Conservation (phyloP, 2,329 filamentous ascomycete species). For the Amesomyces nigricolor region DNA sequence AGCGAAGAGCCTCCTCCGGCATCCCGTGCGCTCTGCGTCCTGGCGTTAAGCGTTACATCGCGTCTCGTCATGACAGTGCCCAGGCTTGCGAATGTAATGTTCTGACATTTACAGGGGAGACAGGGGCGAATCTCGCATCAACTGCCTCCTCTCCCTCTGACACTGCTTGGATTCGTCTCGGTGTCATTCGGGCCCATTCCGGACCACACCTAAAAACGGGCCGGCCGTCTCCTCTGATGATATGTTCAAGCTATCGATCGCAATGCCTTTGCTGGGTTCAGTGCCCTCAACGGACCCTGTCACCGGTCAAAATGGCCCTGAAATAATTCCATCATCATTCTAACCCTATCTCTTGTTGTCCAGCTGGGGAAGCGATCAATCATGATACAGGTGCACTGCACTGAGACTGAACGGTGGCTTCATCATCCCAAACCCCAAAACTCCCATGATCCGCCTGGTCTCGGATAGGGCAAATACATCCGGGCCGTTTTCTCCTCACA, state of each 20-base stretch:
- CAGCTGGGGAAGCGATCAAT: too few species aligned
- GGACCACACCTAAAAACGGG: slow-evolving; percentile 4
- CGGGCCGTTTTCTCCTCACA: slow-evolving; percentile 14
- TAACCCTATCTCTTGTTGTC: too few species aligned
- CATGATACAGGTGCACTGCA: too few species aligned
- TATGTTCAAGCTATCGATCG: too few species aligned
- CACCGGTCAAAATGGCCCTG: too few species aligned
- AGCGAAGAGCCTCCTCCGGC: slow-evolving; percentile 19
- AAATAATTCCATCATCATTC: too few species aligned
- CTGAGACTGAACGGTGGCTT: too few species aligned
- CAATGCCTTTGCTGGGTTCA: too few species aligned
- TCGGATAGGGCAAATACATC: background rate
- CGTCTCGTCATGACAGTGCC: slow-evolving; percentile 25
- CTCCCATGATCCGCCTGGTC: too few species aligned
- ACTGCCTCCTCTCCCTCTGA: background rate
- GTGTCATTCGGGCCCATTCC: slow-evolving; percentile 5
- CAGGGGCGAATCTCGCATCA: background rate
- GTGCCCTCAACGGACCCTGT: too few species aligned
- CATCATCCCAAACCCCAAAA: too few species aligned
- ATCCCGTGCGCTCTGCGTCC: slow-evolving; percentile 16
- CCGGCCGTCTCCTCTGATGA: background rate
- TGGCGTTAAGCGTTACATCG: slow-evolving; percentile 25
- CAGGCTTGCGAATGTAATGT: slow-evolving; percentile 26
- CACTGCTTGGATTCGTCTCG: background rate
- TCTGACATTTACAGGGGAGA: slow-evolving; percentile 1